These are phyloP conservation scores for Naegleria lovaniensis DNA, from an alignment of 208 protist species.

Conservation along the genomic window DNA sequence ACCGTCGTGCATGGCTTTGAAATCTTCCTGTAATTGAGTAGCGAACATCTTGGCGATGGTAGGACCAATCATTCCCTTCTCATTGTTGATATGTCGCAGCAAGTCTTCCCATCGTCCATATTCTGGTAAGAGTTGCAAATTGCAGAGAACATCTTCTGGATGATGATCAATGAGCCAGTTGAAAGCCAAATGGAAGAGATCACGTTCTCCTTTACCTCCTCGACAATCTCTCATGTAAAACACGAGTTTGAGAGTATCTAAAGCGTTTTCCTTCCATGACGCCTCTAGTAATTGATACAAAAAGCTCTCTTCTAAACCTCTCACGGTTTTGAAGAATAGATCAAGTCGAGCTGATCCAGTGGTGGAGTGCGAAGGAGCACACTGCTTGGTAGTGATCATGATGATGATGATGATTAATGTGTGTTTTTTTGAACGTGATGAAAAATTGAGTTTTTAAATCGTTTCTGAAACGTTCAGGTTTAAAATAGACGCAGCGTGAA, in stretches of 20 bases:
- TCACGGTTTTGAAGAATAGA: slow-evolving; percentile 35
- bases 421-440: background rate
- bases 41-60: slow-evolving; percentile 15
- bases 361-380: background rate
- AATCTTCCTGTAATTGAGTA: slow-evolving; percentile 29
- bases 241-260: slow-evolving; percentile 37
- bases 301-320: slow-evolving; percentile 10
- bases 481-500: too few species aligned
- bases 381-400: background rate
- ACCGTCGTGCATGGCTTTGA: slow-evolving; percentile 7
- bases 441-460: background rate
- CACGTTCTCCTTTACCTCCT: slow-evolving; percentile 36
- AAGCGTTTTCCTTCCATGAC: slow-evolving; percentile 29
- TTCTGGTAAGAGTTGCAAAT: slow-evolving; percentile 30
- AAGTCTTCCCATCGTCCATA: slow-evolving; percentile 44
- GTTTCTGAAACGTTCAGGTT: too few species aligned
- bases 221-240: slow-evolving; percentile 38
- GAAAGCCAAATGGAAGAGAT: slow-evolving; percentile 24
- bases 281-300: background rate
- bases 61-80: background rate
- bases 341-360: slow-evolving; percentile 30
- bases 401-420: background rate
- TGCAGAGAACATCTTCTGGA: background rate
- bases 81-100: background rate
- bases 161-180: slow-evolving; percentile 28